Evolutionary conservation across 2,329 filamentous ascomycete species (phyloP), one percentile per base, ranked within the genome.

Genomic region (Teratosphaeria destructans): DNA sequence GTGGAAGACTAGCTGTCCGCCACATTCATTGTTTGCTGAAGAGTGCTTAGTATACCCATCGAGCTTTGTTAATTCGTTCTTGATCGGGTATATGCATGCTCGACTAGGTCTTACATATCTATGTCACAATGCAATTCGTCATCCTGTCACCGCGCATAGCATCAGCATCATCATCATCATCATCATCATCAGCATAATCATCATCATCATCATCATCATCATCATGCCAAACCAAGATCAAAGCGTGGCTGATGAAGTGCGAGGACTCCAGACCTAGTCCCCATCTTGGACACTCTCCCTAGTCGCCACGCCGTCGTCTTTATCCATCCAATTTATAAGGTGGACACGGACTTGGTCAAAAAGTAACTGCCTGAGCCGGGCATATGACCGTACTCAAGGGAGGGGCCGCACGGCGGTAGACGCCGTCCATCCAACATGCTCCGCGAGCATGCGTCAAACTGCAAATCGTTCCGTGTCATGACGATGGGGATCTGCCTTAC

Each of bases 1-100:
- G 74, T 75, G 4, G 67, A 75, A 58, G 73, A 76, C 57, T 76
- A 49, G 43, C 23, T 49, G 43, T 49, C 43, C 10, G 43, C 43
- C 19, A 49, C 16, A n/a, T n/a, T 49, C 19, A 23, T 49, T 49
- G 43, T n/a, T 49, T 49, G 43, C 43, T 49, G 43, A 49, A 23
- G n/a, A 49, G 43, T 49, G 43, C 4, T 49, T 6, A 49, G 43
- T 23, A 49, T 49, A 49, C 16, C 43, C 43, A 49, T 49, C 23
- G 4, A 49, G 43, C 19, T 16, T 49, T 10, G 16, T 23, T 49
- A 8, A 23, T 49, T 49, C n/a, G 8, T 49, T 49, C 43, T n/a
- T 49, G 43, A 8, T 16, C 6, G 3, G 16, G 37, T 4, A 16
- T 39, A 39, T 49, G 43, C 43, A 23, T 49, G 43, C 43, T 49